phyloP scores from a whole-genome alignment of 306 rosid genomes.

The Abrus pulchellus region DNA sequence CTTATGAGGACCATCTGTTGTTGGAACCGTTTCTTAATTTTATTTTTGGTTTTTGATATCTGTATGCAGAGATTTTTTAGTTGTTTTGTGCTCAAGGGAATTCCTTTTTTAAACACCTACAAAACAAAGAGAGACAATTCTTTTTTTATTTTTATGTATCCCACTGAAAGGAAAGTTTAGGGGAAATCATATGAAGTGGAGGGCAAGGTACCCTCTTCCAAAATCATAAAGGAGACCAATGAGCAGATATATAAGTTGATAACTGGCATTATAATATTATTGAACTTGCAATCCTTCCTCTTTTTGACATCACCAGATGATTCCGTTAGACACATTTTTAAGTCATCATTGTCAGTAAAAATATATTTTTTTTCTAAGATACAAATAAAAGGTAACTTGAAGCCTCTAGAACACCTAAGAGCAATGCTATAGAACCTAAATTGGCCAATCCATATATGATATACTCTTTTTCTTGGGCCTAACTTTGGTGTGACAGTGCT shows the following conservation, averaged over 20 bases:
- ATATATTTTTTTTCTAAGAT: neutral
- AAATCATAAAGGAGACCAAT: neutral
- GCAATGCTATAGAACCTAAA: neutral
- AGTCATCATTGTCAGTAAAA: neutral
- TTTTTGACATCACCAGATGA: neutral
- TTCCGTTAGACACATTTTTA: neutral
- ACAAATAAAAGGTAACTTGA: neutral
- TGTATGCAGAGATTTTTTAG: neutral
- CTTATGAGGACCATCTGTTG: neutral
- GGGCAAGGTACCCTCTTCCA: neutral
- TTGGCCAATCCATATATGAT: neutral
- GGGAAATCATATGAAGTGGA: neutral
- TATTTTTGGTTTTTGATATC: neutral
- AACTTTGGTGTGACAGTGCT: neutral
- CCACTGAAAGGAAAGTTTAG: neutral
- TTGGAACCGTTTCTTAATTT: conserved; percentile 4
- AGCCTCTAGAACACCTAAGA: conserved; percentile 13
- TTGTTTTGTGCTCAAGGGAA: neutral
- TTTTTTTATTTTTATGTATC: neutral
- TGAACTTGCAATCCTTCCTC: neutral
- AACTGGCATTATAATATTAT: neutral
- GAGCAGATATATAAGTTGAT: conserved; percentile 26
- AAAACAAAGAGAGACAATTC: neutral
- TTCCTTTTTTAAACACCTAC: neutral
- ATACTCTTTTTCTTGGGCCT: neutral